Evolutionary conservation across 1,284 basidiomycete species (phyloP), one percentile per base, ranked within the genome.

Genomic region (Ustilago cynodontis): DNA sequence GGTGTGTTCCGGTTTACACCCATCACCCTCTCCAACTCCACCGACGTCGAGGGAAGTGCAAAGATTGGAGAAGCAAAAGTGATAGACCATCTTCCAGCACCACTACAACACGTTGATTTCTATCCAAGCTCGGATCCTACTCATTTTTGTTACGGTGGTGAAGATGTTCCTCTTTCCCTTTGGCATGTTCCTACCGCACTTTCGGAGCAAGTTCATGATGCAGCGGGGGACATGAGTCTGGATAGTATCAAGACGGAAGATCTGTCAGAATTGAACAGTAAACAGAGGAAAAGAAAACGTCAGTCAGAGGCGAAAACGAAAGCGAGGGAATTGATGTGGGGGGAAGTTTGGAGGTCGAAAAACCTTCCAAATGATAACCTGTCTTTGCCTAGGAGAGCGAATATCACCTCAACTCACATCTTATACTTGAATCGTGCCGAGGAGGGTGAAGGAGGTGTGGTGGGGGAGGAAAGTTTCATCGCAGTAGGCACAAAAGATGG

Each of bases 301-400:
- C 74, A 81, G 61, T 63, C 67, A 8, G 79, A 81, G 39, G 74
- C 70, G 13, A 65, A 73, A 33, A 54, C 53, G 35, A 81, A 79
- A 60, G 77, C 76, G 6, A 58, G 77, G 54, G 79, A 82, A 59
- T 53, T 79, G 14, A 18, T 70, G 14, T 78, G 75, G 75, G 81
- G 81, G 22, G 79, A 82, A 53, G 64, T 81, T 4, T 82, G 81
- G 81, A 55, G 81, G 8, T 79, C 81, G 6, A 82, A 82, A 31
- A 80, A 81, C 29, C 64, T 82, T 26, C 78, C 81, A 26, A 81
- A 82, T 51, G 81, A 82, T 60, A 69, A 70, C 33, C 67, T 82
- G 4, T 74, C 70, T 2, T 47, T 82, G 26, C 79, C 78, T 20
- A 59, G 79, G 37, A 57, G 74, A 14, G 75, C 81, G 8, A 76